These are phyloP conservation scores for Mycena vulgaris DNA, from an alignment of 768 basidiomycete species.

Conservation along the genomic window DNA sequence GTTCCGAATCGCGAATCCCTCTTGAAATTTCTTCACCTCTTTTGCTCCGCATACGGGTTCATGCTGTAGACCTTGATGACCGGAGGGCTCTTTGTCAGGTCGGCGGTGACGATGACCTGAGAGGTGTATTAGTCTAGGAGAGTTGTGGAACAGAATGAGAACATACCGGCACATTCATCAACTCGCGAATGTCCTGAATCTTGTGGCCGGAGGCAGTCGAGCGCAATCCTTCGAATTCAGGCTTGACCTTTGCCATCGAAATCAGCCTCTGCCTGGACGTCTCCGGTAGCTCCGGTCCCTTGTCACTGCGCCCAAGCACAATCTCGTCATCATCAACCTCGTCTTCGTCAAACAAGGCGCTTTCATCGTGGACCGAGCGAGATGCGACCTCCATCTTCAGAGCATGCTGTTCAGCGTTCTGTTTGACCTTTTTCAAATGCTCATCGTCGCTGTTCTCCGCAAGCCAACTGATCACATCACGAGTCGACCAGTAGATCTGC, in stretches of 20 bases:
- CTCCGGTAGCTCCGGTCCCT: slow-evolving; percentile 59
- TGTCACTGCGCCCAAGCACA: slow-evolving; percentile 75
- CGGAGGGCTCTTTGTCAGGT: slow-evolving; percentile 95
- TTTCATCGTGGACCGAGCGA: slow-evolving; percentile 89
- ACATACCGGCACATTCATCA: slow-evolving; percentile 94
- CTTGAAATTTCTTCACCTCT: slow-evolving; percentile 53
- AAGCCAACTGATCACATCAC: slow-evolving; percentile 95
- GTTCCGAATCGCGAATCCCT: slow-evolving; percentile 33
- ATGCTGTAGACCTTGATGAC: slow-evolving; percentile 98
- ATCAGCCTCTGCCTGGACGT: slow-evolving; percentile 84
- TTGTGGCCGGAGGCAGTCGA: slow-evolving; percentile 84
- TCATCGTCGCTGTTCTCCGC: slow-evolving; percentile 97
- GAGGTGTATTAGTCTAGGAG: slow-evolving; percentile 29
- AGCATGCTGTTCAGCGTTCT: slow-evolving; percentile 92
- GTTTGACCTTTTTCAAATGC: slow-evolving; percentile 94
- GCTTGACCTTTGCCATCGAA: slow-evolving; percentile 82
- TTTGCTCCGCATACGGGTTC: slow-evolving; percentile 86
- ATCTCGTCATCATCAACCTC: slow-evolving; percentile 89
- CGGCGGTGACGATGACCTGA: slow-evolving; percentile 95
- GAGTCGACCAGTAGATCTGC: slow-evolving; percentile 96
- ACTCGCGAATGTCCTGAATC: slow-evolving; percentile 94
- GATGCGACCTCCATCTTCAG: slow-evolving; percentile 93
- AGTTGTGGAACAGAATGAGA: background rate
- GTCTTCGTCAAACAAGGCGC: slow-evolving; percentile 90
- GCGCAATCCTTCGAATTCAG: slow-evolving; percentile 88